Conservation (phyloP, 768 basidiomycete genomes). For the Phaeolepiota aurea region DNA sequence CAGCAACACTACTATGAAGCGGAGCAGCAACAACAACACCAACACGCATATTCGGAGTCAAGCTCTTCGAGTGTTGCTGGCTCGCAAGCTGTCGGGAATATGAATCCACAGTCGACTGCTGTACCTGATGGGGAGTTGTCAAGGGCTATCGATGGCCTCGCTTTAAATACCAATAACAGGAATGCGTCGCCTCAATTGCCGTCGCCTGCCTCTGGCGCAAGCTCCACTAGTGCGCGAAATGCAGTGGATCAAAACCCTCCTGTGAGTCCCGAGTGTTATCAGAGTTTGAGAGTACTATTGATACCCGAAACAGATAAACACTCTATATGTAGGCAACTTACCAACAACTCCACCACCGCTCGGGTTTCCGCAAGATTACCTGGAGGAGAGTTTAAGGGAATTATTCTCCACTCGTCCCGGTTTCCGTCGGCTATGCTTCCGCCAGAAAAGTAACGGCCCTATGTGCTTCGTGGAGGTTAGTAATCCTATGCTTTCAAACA, state of each 20-base stretch:
- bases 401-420: constrained; percentile 77
- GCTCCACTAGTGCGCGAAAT: constrained; percentile 35
- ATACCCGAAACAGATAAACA: constrained; percentile 64
- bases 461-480: constrained; percentile 98
- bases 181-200: constrained; percentile 69
- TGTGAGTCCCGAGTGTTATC: constrained; percentile 30
- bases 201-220: constrained; percentile 63
- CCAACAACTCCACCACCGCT: constrained; percentile 70
- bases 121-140: constrained; percentile 19
- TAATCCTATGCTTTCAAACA: too few species aligned
- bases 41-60: constrained; percentile 16
- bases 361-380: constrained; percentile 67
- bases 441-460: constrained; percentile 94
- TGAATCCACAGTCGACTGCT: constrained; percentile 10
- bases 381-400: constrained; percentile 82
- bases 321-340: constrained; percentile 97
- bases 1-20: constrained; percentile 8
- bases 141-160: constrained; percentile 38
- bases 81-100: constrained; percentile 11
- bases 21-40: constrained; percentile 7
- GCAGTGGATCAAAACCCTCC: constrained; percentile 90
- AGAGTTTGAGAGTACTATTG: constrained; percentile 2
- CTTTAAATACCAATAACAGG: constrained; percentile 44
- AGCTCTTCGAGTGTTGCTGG: constrained; percentile 23
- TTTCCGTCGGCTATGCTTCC: constrained; percentile 87